Evolutionary conservation across 169 alveolate species (phyloP).

Genomic region (Cyclospora cayetanensis): DNA sequence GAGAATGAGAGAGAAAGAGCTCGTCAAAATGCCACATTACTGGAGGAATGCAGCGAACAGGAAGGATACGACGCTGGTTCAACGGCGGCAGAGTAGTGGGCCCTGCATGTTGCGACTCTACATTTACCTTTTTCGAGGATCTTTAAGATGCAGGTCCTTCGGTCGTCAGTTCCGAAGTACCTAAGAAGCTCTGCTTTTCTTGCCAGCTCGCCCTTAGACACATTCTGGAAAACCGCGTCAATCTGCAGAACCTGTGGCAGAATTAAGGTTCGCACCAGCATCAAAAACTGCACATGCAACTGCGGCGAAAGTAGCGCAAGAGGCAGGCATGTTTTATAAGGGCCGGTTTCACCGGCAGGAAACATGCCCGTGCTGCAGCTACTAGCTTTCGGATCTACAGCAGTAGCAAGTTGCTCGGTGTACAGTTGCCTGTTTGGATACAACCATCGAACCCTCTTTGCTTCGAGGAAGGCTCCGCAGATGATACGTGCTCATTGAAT

Average conservation of each 20-base stretch:
- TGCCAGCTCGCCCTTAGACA: slow-evolving; percentile 95
- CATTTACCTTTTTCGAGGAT: slow-evolving; percentile 93
- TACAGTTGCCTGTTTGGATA: too few relatives aligned
- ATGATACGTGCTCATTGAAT: too few relatives aligned
- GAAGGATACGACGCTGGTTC: too few relatives aligned
- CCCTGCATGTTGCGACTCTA: too few relatives aligned
- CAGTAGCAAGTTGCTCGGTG: too few relatives aligned
- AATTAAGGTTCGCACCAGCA: neutral
- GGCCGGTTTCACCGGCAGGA: neutral
- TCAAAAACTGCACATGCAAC: neutral
- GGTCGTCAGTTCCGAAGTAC: slow-evolving; percentile 89
- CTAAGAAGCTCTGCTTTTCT: slow-evolving; percentile 87
- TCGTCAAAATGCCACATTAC: neutral
- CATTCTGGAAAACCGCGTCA: slow-evolving; percentile 91
- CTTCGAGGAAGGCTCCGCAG: too few relatives aligned
- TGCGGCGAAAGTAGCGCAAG: neutral
- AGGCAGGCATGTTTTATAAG: neutral
- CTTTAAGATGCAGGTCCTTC: slow-evolving; percentile 87
- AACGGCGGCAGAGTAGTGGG: too few relatives aligned
- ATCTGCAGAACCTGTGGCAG: slow-evolving; percentile 90
- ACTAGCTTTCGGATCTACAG: neutral
- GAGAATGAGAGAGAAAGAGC: neutral
- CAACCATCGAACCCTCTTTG: too few relatives aligned
- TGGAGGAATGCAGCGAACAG: too few relatives aligned
- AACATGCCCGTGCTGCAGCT: neutral